Base-by-base conservation (phyloP, 1,284 basidiomycete species). In the Thecaphora frezii region DNA sequence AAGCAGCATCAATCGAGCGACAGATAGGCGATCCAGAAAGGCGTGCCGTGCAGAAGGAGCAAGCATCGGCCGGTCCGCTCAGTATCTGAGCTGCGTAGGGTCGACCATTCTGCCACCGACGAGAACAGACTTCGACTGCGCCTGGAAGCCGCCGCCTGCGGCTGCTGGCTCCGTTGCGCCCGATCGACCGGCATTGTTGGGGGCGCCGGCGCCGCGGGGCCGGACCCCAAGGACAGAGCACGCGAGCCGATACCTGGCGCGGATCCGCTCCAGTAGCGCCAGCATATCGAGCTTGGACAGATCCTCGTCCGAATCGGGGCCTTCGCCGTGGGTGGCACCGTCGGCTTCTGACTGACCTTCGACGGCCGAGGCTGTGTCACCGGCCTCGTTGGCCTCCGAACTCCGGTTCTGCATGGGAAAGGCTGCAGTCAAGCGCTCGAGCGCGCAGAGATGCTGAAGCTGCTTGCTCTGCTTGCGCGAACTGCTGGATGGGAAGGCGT, bases 181-280 rank as follows among this genome's bases (percentile, higher is more conserved):
- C n/a, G n/a, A n/a, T n/a, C n/a, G n/a, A n/a, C n/a, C n/a, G n/a
- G n/a, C n/a, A n/a, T n/a, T n/a, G 41, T 46, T 14, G 54, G 44
- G 21, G 50, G 49, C 5, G 61, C 44, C 23, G 53, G 40, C 2
- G 42, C 30, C 21, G 36, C 54, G 56, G 0, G 90, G 87, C 33
- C 86, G 82, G 9, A 91, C 83, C 33, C 89, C 89, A n/a, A 97
- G 82, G 0, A 86, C 85, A 0, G 91, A 86, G 71, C 93, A 97
- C 21, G 92, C 85, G 0, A 87, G 84, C 69, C 89, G 89, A 81
- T 97, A 96, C 67, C 90, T 85, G 3, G 92, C 90, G 28, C 91
- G 86, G 60, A 96, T 93, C 65, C 89, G 87, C 39, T 87, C 86
- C 56, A 94, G 85, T 23, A 93, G 85, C 51, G 85, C 85, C 12